phyloP scores from a whole-genome alignment of 768 basidiomycete genomes.

The Lactifluus volemus region DNA sequence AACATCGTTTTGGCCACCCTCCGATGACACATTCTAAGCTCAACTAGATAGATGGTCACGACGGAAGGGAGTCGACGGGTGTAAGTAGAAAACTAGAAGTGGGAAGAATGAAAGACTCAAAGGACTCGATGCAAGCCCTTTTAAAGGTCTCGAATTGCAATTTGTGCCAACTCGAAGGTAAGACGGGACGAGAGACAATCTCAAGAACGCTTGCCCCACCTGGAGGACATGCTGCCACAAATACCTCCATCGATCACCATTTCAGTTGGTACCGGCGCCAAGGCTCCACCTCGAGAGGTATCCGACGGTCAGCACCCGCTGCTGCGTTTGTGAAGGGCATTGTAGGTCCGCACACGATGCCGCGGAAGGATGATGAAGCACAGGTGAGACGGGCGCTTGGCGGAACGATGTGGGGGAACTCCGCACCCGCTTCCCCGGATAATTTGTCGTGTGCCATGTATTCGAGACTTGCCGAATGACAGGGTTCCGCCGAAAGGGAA shows the following conservation, averaged over 20 bases:
- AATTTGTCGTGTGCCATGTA: background rate
- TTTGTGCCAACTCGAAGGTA: slow-evolving; percentile 9
- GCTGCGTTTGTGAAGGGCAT: slow-evolving; percentile 16
- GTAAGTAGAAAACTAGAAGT: background rate
- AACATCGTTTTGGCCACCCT: background rate
- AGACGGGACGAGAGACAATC: background rate
- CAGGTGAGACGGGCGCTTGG: slow-evolving; percentile 1
- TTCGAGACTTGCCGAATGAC: background rate
- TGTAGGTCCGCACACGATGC: slow-evolving; percentile 10
- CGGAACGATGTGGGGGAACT: slow-evolving; percentile 7
- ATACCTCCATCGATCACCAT: slow-evolving; percentile 13
- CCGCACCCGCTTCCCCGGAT: slow-evolving; percentile 8
- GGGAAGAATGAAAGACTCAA: background rate
- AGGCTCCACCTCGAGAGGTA: slow-evolving; percentile 1
- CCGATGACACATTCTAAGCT: slow-evolving; percentile 14
- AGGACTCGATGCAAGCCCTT: background rate
- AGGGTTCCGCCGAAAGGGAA: background rate
- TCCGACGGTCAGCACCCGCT: slow-evolving; percentile 1
- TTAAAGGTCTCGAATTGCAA: slow-evolving; percentile 14
- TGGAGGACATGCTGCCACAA: slow-evolving; percentile 6
- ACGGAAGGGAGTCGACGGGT: background rate
- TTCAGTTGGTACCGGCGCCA: slow-evolving; percentile 9
- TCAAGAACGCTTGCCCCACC: slow-evolving; percentile 2
- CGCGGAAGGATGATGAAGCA: slow-evolving; percentile 4
- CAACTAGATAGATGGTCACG: background rate